Evolutionary conservation across 225 moss, liverwort and hornwort species (phyloP).

Genomic region (Physcomitrium patens): DNA sequence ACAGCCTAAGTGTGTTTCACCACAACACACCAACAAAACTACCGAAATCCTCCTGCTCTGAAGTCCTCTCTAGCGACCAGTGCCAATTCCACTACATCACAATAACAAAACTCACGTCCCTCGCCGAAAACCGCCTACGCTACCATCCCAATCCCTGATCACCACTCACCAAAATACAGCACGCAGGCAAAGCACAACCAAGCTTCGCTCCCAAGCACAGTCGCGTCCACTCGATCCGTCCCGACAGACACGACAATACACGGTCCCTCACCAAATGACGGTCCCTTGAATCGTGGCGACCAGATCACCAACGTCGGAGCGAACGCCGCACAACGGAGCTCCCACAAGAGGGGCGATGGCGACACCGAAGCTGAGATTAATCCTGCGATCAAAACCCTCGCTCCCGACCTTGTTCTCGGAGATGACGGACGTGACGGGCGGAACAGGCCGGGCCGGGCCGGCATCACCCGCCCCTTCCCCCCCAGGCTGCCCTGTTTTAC

Average conservation of each 20-base stretch:
- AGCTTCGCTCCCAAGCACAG: neutral
- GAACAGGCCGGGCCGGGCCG: too few relatives aligned
- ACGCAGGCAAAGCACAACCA: too few relatives aligned
- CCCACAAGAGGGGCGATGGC: neutral
- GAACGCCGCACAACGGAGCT: neutral
- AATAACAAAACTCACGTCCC: neutral
- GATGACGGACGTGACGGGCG: too few relatives aligned
- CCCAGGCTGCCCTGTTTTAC: too few relatives aligned
- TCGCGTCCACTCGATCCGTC: neutral
- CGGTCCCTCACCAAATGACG: slow-evolving; percentile 13
- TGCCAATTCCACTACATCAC: slow-evolving; percentile 30
- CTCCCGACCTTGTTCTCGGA: too few relatives aligned
- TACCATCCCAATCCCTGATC: neutral
- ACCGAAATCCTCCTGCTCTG: slow-evolving; percentile 23
- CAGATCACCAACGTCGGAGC: slow-evolving; percentile 8
- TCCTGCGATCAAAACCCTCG: too few relatives aligned
- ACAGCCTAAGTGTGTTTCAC: neutral
- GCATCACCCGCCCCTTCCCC: too few relatives aligned
- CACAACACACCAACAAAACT: neutral
- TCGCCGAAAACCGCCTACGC: neutral
- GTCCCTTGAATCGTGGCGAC: slow-evolving; percentile 1
- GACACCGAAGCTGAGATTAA: neutral
- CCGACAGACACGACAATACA: neutral
- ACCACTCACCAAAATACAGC: neutral
- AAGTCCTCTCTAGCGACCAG: slow-evolving; percentile 11